A percentile compares a stretch with the other conserved stretches of the same genome.
These are phyloP conservation scores for Phytophthora syringae DNA, from an alignment of 352 stramenopile genomes.

Conservation along the genomic window DNA sequence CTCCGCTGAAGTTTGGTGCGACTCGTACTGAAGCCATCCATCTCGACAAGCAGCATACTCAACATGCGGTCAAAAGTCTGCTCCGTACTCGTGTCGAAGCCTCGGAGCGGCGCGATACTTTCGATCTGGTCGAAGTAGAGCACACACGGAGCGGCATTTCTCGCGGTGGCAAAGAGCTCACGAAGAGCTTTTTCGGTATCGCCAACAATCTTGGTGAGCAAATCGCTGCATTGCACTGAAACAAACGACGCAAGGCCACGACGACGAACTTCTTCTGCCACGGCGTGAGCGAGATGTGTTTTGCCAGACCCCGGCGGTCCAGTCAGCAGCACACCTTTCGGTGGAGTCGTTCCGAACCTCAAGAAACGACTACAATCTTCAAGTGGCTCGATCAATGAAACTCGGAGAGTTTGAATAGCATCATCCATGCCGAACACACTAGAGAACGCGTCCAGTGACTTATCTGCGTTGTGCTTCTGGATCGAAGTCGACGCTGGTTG, in stretches of 20 bases:
- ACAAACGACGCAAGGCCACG: slow-evolving; percentile 84
- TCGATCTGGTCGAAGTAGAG: slow-evolving; percentile 95
- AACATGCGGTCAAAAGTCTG: slow-evolving; percentile 93
- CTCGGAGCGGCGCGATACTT: slow-evolving; percentile 83
- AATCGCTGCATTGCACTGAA: slow-evolving; percentile 87
- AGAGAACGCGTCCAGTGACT: slow-evolving; percentile 44
- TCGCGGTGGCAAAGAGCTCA: slow-evolving; percentile 88
- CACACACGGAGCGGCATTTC: slow-evolving; percentile 88
- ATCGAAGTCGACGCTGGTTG: slow-evolving; percentile 41
- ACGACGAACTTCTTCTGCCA: slow-evolving; percentile 66
- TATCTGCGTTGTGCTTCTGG: slow-evolving; percentile 14
- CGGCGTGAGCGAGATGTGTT: slow-evolving; percentile 91
- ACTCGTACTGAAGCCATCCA: slow-evolving; percentile 87
- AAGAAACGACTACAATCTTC: slow-evolving; percentile 96
- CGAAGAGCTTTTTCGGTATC: slow-evolving; percentile 89
- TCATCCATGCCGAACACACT: slow-evolving; percentile 97
- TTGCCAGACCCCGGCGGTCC: slow-evolving; percentile 98
- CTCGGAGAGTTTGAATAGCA: slow-evolving; percentile 95
- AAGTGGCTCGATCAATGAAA: slow-evolving; percentile 98
- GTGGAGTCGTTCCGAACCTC: slow-evolving; percentile 96
- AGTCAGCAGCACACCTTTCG: slow-evolving; percentile 98
- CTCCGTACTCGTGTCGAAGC: slow-evolving; percentile 92
- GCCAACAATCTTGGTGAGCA: slow-evolving; percentile 92
- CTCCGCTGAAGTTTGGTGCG: slow-evolving; percentile 41
- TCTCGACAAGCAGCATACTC: slow-evolving; percentile 91